Percentiles rank a stretch among this genome's conserved stretches.
phyloP scores from a whole-genome alignment of 768 basidiomycete genomes.

The Panaeolus papilionaceus region DNA sequence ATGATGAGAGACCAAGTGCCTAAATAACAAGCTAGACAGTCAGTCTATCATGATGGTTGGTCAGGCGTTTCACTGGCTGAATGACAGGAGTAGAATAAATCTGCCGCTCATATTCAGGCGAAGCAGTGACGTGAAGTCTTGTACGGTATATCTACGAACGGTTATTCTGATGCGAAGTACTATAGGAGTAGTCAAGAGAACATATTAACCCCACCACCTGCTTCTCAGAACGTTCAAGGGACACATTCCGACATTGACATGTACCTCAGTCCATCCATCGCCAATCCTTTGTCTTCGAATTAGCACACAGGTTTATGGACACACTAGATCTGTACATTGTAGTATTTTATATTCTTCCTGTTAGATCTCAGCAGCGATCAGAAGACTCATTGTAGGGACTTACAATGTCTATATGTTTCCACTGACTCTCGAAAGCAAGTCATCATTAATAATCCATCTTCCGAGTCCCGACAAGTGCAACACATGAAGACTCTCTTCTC shows the following conservation, averaged over 20 bases:
- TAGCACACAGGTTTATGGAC: background rate
- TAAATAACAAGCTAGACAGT: too few species aligned
- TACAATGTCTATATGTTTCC: background rate
- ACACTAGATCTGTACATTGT: background rate
- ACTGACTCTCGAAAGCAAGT: constrained; percentile 1
- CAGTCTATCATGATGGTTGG: too few species aligned
- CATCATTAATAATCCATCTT: constrained; percentile 7
- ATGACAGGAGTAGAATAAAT: too few species aligned
- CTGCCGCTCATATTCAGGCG: too few species aligned
- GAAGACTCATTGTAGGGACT: background rate
- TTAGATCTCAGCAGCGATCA: background rate
- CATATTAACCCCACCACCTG: background rate
- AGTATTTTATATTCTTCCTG: background rate
- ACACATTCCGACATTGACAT: background rate
- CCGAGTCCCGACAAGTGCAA: constrained; percentile 2
- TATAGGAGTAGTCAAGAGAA: too few species aligned
- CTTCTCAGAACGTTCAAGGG: background rate
- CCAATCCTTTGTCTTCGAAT: constrained; percentile 4
- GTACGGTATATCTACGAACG: too few species aligned
- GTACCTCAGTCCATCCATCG: background rate
- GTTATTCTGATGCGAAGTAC: too few species aligned
- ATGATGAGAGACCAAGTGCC: too few species aligned
- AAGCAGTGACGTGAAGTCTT: too few species aligned
- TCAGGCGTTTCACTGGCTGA: too few species aligned
- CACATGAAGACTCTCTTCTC: background rate